Evolutionary conservation across 306 rosid genomes (phyloP).

Genomic region (Crataegus laevigata): DNA sequence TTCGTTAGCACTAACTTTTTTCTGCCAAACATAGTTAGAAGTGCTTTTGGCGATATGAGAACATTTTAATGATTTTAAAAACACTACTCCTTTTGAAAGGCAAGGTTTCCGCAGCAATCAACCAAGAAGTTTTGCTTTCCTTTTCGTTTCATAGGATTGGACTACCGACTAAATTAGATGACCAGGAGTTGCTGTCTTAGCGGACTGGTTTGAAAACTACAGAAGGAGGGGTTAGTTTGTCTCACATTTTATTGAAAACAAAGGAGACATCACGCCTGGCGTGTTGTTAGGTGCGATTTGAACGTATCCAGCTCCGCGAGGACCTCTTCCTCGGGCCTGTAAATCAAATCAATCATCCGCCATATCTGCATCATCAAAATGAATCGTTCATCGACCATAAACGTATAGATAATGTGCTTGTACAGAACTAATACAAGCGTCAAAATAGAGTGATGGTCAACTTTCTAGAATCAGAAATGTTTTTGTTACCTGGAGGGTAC

Average conservation of each 20-base stretch:
- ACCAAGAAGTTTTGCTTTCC: neutral
- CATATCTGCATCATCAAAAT: conserved; percentile 43
- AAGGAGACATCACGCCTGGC: conserved; percentile 2
- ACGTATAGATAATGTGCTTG: neutral
- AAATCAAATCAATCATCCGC: conserved; percentile 63
- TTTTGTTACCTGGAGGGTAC: conserved; percentile 72
- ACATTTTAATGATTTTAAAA: neutral
- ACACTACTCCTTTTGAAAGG: neutral
- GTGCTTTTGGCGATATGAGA: too few species aligned
- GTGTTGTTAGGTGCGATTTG: conserved; percentile 29
- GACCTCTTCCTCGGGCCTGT: conserved; percentile 55
- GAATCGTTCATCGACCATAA: neutral
- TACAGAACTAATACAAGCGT: neutral
- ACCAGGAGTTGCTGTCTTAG: neutral
- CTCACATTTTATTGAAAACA: neutral
- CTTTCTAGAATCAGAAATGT: neutral
- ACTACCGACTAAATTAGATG: neutral
- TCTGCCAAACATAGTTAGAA: too few species aligned
- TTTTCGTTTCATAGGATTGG: neutral
- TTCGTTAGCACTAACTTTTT: too few species aligned
- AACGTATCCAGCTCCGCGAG: conserved; percentile 46
- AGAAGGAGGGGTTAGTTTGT: neutral
- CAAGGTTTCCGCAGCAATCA: neutral
- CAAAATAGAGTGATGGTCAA: neutral
- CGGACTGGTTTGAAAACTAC: neutral